These are phyloP conservation scores for Dioszegia crocea DNA, from an alignment of 768 basidiomycete species.

Conservation along the genomic window DNA sequence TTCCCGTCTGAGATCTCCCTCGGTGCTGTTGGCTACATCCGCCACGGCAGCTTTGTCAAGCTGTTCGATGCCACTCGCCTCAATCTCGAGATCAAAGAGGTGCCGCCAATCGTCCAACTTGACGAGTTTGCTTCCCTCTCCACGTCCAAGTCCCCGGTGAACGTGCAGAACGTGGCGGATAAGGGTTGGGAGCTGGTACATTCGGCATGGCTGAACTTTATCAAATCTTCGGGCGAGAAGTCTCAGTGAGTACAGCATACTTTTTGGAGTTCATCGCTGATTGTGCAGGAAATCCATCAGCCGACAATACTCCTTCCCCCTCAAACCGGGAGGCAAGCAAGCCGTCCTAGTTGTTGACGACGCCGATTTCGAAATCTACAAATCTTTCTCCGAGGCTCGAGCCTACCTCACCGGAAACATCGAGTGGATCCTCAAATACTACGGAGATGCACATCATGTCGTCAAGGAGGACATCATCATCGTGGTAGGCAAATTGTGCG, in stretches of 20 bases:
- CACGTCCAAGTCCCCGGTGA: constrained; percentile 16
- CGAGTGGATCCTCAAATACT: constrained; percentile 61
- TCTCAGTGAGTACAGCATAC: constrained; percentile 23
- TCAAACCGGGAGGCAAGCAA: constrained; percentile 63
- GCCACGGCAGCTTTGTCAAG: constrained; percentile 65
- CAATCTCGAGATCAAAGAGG: constrained; percentile 53
- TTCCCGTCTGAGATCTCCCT: constrained; percentile 60
- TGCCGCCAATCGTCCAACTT: constrained; percentile 25
- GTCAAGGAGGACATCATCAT: constrained; percentile 62
- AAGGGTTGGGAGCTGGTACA: constrained; percentile 56
- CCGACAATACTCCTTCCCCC: constrained; percentile 60
- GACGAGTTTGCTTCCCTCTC: constrained; percentile 23
- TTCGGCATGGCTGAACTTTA: constrained; percentile 52
- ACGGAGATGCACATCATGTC: constrained; percentile 53
- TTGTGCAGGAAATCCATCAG: constrained; percentile 45
- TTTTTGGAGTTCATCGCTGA: neutral
- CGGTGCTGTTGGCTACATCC: constrained; percentile 73
- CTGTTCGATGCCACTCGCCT: constrained; percentile 63
- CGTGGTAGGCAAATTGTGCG: constrained; percentile 61
- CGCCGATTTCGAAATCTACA: constrained; percentile 65
- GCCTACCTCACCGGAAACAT: constrained; percentile 71
- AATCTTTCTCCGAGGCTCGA: constrained; percentile 61
- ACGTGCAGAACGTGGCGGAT: constrained; percentile 33
- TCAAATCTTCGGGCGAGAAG: constrained; percentile 23
- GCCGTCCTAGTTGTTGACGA: constrained; percentile 68